Evolutionary conservation across 352 stramenopile species (phyloP), one percentile per base, ranked within the genome.

Genomic region (Elongisporangium anandrum): DNA sequence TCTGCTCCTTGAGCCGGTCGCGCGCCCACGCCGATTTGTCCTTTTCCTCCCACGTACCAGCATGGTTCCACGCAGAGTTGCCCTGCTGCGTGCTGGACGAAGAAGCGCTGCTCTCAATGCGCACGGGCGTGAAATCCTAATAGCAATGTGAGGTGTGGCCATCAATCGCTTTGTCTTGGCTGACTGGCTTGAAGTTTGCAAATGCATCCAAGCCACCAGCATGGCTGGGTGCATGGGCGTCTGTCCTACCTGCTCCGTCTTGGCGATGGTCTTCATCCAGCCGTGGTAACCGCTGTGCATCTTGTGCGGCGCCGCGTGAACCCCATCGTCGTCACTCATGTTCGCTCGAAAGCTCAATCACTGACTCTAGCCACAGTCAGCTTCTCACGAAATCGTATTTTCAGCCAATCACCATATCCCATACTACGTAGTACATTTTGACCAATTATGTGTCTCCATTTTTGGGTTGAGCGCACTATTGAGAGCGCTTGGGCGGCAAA

Each of bases 211-310:
- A 13, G 48, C 5, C 19, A 15, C 22, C 48, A 52, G 4, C 1
- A 24, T 19, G 7, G 19, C 48, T 41, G 29, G 29, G 13, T 13
- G 9, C 1, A 41, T 8, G 9, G 9, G 1, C 41, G 29, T 34
- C n/a, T 13, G 6, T 50, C 64, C 3, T 34, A 92, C 84, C 58
- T 92, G 81, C n/a, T 65, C 66, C 19, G 74, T 94, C 70, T 91
- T 90, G 20, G 83, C 59, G 61, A 94, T 91, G n/a, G 71, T 78
- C 77, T 92, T 92, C 82, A 92, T 92, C 85, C 85, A 94, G 54
- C 85, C 85, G 60, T 94, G 83, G 70, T 94, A 94, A 58, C 85
- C 85, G 16, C 69, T 73, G 70, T 94, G 85, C 41, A 94, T 76
- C 77, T 90, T 90, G 61, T 75, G 69, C 51, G 72, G 58, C 41